Evolutionary conservation across 768 basidiomycete species (phyloP).

Genomic region (Melanogaster broomeanus): DNA sequence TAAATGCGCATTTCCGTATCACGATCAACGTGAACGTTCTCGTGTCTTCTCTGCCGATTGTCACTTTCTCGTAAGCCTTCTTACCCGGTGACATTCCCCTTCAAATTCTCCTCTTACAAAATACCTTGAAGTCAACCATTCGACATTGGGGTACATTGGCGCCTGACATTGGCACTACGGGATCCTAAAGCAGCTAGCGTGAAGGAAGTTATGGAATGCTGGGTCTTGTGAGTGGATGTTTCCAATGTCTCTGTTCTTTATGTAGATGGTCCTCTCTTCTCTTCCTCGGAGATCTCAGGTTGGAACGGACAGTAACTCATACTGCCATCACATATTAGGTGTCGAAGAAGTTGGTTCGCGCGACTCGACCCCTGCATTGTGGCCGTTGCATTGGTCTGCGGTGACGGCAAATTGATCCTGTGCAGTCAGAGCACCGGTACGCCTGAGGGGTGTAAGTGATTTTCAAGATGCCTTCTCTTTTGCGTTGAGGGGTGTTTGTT

Average conservation of each 20-base stretch:
- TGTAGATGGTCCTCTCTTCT: not conserved
- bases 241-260: not conserved
- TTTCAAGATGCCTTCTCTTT: not conserved
- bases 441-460: conserved; percentile 67
- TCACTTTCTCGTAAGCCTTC: conserved; percentile 49
- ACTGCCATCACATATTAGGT: conserved; percentile 31
- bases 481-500: not conserved
- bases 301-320: conserved; percentile 4
- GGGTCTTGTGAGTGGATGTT: conserved; percentile 29
- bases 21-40: not conserved
- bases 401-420: conserved; percentile 72
- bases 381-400: conserved; percentile 76
- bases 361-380: conserved; percentile 61
- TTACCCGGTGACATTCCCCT: conserved; percentile 83
- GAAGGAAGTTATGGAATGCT: conserved; percentile 58
- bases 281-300: not conserved
- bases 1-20: not conserved
- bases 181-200: conserved; percentile 61
- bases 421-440: conserved; percentile 59
- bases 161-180: conserved; percentile 62
- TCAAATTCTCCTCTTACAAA: conserved; percentile 82
- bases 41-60: not conserved
- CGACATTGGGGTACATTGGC: conserved; percentile 73
- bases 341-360: conserved; percentile 42
- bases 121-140: conserved; percentile 81